phyloP scores from a whole-genome alignment of 208 protist species.

The Acanthamoeba triangularis region DNA sequence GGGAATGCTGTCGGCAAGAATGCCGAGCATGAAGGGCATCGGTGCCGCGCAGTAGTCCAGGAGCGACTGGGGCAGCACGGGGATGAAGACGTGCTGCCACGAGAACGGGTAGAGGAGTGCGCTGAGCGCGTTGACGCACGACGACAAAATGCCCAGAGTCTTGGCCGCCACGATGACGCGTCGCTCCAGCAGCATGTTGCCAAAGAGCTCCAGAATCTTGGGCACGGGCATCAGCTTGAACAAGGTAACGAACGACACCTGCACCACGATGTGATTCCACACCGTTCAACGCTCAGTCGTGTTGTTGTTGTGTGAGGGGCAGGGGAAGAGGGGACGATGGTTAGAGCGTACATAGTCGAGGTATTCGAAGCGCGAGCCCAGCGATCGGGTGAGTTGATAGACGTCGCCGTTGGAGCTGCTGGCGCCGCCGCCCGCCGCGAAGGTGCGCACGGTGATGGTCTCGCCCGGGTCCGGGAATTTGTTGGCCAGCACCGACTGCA shows the following conservation, averaged over 20 bases:
- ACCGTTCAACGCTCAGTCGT: not conserved
- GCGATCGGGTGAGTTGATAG: slow-evolving; percentile 60
- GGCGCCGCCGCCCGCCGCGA: slow-evolving; percentile 19
- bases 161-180: slow-evolving; percentile 62
- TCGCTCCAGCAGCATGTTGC: slow-evolving; percentile 69
- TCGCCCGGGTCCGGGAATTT: slow-evolving; percentile 77
- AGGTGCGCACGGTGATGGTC: slow-evolving; percentile 50
- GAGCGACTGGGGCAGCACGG: slow-evolving; percentile 82
- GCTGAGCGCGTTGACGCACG: slow-evolving; percentile 48
- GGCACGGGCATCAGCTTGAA: slow-evolving; percentile 31
- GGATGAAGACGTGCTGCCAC: slow-evolving; percentile 89
- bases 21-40: slow-evolving; percentile 86
- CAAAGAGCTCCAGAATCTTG: slow-evolving; percentile 58
- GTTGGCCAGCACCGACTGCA: slow-evolving; percentile 77
- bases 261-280: not conserved
- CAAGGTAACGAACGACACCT: slow-evolving; percentile 71
- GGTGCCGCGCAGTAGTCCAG: slow-evolving; percentile 85
- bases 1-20: slow-evolving; percentile 50
- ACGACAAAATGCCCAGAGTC: slow-evolving; percentile 44
- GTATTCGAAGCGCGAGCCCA: slow-evolving; percentile 66
- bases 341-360: slow-evolving; percentile 63
- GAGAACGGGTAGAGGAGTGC: slow-evolving; percentile 79
- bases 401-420: slow-evolving; percentile 53
- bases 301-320: not conserved
- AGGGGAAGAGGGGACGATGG: no score